Base-by-base conservation (phyloP, 2,329 filamentous ascomycete genomes). In the Cercospora sojina region DNA sequence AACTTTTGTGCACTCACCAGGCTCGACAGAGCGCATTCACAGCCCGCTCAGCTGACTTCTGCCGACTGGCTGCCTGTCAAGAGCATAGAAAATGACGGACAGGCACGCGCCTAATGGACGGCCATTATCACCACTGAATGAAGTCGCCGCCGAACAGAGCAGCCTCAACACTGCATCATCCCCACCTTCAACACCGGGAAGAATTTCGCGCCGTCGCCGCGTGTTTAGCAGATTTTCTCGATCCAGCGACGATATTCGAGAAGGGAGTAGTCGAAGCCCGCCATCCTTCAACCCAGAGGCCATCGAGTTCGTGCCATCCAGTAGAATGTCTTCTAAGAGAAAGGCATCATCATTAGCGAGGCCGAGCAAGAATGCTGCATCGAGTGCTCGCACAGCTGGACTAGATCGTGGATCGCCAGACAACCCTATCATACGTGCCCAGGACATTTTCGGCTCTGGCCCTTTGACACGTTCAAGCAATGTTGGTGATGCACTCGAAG, bases 241-340 rank as follows among this genome's bases (percentile, higher is more conserved):
- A 23, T 25, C 31, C 18, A 35, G 18, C 20, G 23, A 51, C 29
- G 60, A 62, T 16, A 56, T 29, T 43, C 31, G 60, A 13, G 47
- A 32, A 38, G 31, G 20, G 18, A 27, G 10, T 16, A 41, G 12
- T 18, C 25, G 60, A 25, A 55, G 49, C 59, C 20, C 47, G 18
- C 9, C 31, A 25, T 6, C 13, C 29, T 70, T 74, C 62, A 73
- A 74, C 49, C 69, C 73, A 10, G 59, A 69, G 47, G 72, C 71
- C 13, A 13, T 60, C 29, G 69, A 72, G n/a, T 73, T 73, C 64
- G 67, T 71, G 27, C 72, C 72, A 20, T 29, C 58, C n/a, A 62
- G 49, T 31, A 69, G 59, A 38, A 68, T 64, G 68, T 66, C 72
- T 51, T 60, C 70, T 68, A 75, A 75, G 72, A 72, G 73, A 64